These are phyloP conservation scores for Rosa multiflora DNA, from an alignment of 306 rosid genomes.

Conservation along the genomic window DNA sequence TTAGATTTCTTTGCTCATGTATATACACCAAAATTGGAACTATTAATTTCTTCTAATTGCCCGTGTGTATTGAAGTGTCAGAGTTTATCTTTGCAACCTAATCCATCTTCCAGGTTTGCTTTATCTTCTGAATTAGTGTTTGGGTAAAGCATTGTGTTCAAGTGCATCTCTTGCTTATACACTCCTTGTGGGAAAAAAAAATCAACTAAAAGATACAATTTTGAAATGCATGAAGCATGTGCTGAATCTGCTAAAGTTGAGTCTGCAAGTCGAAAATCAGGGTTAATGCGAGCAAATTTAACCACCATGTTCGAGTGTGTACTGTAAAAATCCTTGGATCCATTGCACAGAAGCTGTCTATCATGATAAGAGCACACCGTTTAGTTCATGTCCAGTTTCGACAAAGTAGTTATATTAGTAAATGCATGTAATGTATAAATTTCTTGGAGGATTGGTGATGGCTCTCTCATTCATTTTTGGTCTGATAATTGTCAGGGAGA, in stretches of 20 bases:
- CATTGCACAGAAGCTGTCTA: conserved; percentile 39
- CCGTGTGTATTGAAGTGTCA: background rate
- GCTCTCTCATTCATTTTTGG: no score
- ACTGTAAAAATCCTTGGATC: conserved; percentile 30
- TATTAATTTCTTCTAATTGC: background rate
- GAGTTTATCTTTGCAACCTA: background rate
- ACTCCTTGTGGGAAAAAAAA: background rate
- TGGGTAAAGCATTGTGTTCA: background rate
- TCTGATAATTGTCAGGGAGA: no score
- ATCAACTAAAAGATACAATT: background rate
- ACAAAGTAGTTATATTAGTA: background rate
- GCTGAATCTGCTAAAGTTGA: conserved; percentile 23
- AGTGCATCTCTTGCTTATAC: background rate
- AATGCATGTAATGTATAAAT: background rate
- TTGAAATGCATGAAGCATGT: background rate
- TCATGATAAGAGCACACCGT: conserved; percentile 49
- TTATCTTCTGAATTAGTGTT: background rate
- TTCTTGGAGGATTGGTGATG: no score
- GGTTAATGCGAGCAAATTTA: conserved; percentile 23
- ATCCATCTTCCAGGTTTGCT: background rate
- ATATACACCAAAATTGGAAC: background rate
- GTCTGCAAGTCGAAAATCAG: conserved; percentile 24
- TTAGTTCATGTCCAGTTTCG: conserved; percentile 37
- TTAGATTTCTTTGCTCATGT: background rate
- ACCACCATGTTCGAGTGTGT: conserved; percentile 38